Conservation (phyloP, 139 green algal species). For the Ettlia oleoabundans region DNA sequence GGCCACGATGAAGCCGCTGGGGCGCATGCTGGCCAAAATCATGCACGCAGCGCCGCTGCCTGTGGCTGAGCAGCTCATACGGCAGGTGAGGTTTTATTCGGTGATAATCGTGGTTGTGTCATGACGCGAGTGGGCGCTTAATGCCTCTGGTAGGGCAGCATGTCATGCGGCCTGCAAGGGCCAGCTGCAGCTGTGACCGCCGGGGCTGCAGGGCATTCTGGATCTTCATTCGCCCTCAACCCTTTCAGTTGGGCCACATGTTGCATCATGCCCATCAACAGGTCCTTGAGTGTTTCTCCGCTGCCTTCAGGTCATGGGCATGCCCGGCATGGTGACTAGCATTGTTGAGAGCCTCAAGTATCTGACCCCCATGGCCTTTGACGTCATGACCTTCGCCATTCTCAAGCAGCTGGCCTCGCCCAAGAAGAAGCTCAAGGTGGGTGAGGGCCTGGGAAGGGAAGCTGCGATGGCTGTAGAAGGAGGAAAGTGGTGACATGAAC, state of each 20-base stretch:
- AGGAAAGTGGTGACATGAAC: too few relatives aligned
- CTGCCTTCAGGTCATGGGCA: slow-evolving; percentile 64
- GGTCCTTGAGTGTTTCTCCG: background rate
- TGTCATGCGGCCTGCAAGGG: background rate
- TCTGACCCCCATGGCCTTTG: slow-evolving; percentile 66
- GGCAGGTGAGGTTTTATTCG: slow-evolving; percentile 38
- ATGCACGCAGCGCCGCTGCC: slow-evolving; percentile 55
- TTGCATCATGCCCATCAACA: background rate
- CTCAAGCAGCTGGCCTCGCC: slow-evolving; percentile 57
- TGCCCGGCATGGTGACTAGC: slow-evolving; percentile 71
- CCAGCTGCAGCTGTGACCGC: too few relatives aligned
- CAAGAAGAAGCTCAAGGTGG: slow-evolving; percentile 66
- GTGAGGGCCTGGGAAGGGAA: too few relatives aligned
- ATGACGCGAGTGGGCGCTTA: too few relatives aligned
- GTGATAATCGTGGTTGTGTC: too few relatives aligned
- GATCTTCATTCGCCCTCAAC: background rate
- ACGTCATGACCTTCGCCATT: slow-evolving; percentile 77
- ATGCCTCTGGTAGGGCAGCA: too few relatives aligned
- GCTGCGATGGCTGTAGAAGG: too few relatives aligned
- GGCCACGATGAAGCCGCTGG: slow-evolving; percentile 55
- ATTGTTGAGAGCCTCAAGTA: slow-evolving; percentile 80
- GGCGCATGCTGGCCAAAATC: slow-evolving; percentile 70
- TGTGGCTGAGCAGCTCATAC: slow-evolving; percentile 58
- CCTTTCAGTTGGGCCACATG: too few relatives aligned
- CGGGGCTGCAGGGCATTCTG: too few relatives aligned